Evolutionary conservation across 306 rosid genomes (phyloP), one percentile per base, ranked within the genome.

Genomic region (Trifolium subterraneum): DNA sequence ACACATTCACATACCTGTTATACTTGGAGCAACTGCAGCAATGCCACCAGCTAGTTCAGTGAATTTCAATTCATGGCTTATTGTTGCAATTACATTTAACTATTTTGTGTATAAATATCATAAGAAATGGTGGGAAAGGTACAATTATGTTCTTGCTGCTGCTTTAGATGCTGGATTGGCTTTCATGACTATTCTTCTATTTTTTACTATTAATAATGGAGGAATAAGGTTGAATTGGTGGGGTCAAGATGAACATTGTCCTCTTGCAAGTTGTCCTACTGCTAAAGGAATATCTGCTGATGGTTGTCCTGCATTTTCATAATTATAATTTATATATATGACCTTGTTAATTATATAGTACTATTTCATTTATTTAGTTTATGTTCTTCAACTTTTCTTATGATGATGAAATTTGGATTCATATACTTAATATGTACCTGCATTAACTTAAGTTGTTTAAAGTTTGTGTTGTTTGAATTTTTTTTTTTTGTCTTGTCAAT

Each of bases 81-180:
- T 73, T 15, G 81, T 86, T 10, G 90, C 87, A 15, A 64, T 80
- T 6, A 66, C 84, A 31, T 91, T 89, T 60, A 91, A 86, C 68
- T 91, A 80, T 69, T 91, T 84, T 56, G 52, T 91, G 15, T 82
- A 76, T 68, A 86, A 79, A 8, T 81, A 84, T 82, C 71, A 73
- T 68, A 85, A 86, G 85, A 77, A 79, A 16, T 91, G 97, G 92
- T 91, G 92, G 94, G 84, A 87, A 73, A 78, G 88, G 52, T 91
- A 87, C 81, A 88, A 88, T 50, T 85, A 91, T 69, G 71, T 91
- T 45, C 89, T 91, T 6, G 90, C 97, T 8, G 94, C 89, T 12
- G 90, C 90, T 64, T 36, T 91, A 63, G 97, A 91, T 45, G 94
- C 90, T 35, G 94, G 97, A 31, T 76, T 87, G 81, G 94, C 94